Evolutionary conservation across 352 stramenopile genomes (phyloP).

Genomic region (Phytopythium aichiense): DNA sequence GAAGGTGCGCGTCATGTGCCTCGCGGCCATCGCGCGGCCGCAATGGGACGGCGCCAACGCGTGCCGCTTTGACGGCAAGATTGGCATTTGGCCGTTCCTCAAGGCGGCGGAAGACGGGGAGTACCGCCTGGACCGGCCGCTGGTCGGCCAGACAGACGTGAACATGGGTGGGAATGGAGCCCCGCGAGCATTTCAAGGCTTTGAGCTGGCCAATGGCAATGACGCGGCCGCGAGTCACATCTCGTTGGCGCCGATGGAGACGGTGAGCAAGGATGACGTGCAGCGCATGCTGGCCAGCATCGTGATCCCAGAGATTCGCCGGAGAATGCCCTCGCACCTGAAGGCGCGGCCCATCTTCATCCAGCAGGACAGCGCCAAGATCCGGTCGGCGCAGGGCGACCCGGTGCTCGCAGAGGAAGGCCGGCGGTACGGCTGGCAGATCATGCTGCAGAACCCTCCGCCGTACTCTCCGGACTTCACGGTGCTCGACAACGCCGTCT

Average conservation of each 20-base stretch:
- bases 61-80: conserved; percentile 37
- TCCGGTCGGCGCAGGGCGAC: conserved; percentile 25
- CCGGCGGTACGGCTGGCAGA: conserved; percentile 31
- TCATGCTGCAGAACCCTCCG: conserved; percentile 31
- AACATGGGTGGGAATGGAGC: background rate
- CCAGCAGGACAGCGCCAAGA: conserved; percentile 39
- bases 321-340: conserved; percentile 27
- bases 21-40: conserved; percentile 34
- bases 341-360: conserved; percentile 32
- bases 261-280: conserved; percentile 37
- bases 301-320: conserved; percentile 28
- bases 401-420: conserved; percentile 29
- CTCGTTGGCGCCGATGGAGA: conserved; percentile 18
- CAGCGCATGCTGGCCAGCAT: conserved; percentile 33
- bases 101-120: background rate
- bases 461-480: conserved; percentile 42
- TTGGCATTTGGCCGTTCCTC: conserved; percentile 42
- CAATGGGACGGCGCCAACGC: conserved; percentile 31
- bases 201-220: background rate
- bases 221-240: background rate
- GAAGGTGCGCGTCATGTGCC: conserved; percentile 41
- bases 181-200: background rate
- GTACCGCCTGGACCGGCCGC: background rate
- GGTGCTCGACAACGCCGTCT: conserved; percentile 32
- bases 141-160: background rate